phyloP scores from a whole-genome alignment of 768 basidiomycete species.

The Paxillus ammoniavirescens region DNA sequence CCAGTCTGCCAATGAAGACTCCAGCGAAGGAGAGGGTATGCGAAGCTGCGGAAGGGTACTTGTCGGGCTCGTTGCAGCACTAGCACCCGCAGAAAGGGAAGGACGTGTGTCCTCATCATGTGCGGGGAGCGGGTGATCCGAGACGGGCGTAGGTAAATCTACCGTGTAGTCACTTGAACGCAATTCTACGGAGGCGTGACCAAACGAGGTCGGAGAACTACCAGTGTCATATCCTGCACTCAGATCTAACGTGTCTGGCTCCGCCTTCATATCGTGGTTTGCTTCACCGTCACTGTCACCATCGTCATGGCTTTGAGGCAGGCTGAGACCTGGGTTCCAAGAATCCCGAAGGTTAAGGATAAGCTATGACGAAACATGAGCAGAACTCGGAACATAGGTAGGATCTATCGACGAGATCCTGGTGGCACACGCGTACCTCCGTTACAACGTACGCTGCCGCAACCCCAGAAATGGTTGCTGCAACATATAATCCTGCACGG shows the following conservation, averaged over 20 bases:
- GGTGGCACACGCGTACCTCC: constrained; percentile 8
- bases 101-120: not conserved
- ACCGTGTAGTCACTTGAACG: not conserved
- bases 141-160: not conserved
- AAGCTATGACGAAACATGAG: constrained; percentile 9
- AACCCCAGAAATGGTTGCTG: constrained; percentile 14
- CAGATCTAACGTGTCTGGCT: not conserved
- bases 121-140: not conserved
- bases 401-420: not conserved
- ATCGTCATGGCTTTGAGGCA: not conserved
- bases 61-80: too few relatives aligned
- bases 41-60: not conserved
- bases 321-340: not conserved
- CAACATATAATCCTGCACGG: constrained; percentile 8
- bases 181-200: not conserved
- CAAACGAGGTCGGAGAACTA: not conserved
- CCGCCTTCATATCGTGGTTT: not conserved
- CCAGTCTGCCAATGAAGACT: not conserved
- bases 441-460: constrained; percentile 19
- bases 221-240: not conserved
- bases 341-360: constrained; percentile 4
- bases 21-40: not conserved
- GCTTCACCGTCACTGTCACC: not conserved
- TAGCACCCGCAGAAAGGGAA: not conserved
- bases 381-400: not conserved